A percentile compares a stretch with the other conserved stretches of the same genome.
phyloP scores from a whole-genome alignment of 2,329 filamentous ascomycete species.

The Fusarium foetens region DNA sequence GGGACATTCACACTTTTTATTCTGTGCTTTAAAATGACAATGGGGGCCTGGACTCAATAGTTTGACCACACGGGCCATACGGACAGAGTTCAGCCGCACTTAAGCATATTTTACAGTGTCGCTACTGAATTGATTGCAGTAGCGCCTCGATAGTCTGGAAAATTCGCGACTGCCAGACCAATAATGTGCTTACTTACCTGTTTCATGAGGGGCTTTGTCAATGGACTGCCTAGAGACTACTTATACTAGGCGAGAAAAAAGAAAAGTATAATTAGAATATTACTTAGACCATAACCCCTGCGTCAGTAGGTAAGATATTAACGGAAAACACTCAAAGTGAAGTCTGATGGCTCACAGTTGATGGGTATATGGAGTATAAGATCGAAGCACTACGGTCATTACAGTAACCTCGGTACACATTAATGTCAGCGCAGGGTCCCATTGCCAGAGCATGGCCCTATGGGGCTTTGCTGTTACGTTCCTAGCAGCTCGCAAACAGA shows the following conservation, averaged over 20 bases:
- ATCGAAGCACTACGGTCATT: neutral
- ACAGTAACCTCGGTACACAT: no score
- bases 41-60: neutral
- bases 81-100: neutral
- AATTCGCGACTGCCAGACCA: rapidly evolving
- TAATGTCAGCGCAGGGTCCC: no score
- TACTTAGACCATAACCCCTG: neutral
- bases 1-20: neutral
- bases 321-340: neutral
- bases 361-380: no score
- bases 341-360: neutral
- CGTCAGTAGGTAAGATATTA: neutral
- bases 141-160: neutral
- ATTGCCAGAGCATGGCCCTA: no score
- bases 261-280: neutral
- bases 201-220: rapidly evolving
- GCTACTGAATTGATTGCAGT: neutral
- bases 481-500: no score
- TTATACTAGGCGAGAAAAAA: neutral
- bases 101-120: neutral
- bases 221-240: rapidly evolving
- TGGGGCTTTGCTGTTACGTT: no score
- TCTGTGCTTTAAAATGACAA: neutral
- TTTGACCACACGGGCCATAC: neutral
- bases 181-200: neutral